These are phyloP conservation scores for Pyronema domesticum DNA, from an alignment of 495 filamentous ascomycete genomes.

Conservation along the genomic window DNA sequence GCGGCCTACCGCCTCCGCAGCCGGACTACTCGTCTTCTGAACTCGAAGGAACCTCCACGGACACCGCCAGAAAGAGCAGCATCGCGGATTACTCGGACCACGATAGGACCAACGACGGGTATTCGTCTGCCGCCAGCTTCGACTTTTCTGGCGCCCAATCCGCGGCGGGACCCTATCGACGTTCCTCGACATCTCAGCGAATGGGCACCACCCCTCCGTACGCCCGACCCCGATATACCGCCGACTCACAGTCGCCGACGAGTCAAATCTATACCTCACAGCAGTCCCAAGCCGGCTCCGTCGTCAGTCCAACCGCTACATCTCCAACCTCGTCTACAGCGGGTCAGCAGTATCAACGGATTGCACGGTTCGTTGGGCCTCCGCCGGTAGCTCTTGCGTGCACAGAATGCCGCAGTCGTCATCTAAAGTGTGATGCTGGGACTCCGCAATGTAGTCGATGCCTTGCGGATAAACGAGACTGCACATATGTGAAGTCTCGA, in stretches of 20 bases:
- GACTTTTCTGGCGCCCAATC: slow-evolving; percentile 8
- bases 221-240: neutral
- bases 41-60: slow-evolving; percentile 5
- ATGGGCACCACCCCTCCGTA: slow-evolving; percentile 7
- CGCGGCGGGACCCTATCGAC: neutral
- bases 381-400: slow-evolving; percentile 34
- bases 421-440: slow-evolving; percentile 39
- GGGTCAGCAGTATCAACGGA: slow-evolving; percentile 21
- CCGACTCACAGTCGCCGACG: neutral
- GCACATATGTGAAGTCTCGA: slow-evolving; percentile 34
- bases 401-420: slow-evolving; percentile 37
- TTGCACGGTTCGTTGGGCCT: slow-evolving; percentile 18
- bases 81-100: slow-evolving; percentile 8
- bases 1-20: neutral
- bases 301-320: neutral
- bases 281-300: neutral
- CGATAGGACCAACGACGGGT: slow-evolving; percentile 5
- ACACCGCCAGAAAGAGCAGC: neutral
- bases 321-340: slow-evolving; percentile 3
- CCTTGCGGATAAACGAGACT: slow-evolving; percentile 28
- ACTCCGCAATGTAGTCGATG: slow-evolving; percentile 32
- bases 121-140: slow-evolving; percentile 19
- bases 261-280: slow-evolving; percentile 5
- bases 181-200: neutral
- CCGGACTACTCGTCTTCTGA: slow-evolving; percentile 5